Evolutionary conservation across 164 flowering plant species (phyloP), one percentile per base, ranked within the genome.

Genomic region (Santalum album): DNA sequence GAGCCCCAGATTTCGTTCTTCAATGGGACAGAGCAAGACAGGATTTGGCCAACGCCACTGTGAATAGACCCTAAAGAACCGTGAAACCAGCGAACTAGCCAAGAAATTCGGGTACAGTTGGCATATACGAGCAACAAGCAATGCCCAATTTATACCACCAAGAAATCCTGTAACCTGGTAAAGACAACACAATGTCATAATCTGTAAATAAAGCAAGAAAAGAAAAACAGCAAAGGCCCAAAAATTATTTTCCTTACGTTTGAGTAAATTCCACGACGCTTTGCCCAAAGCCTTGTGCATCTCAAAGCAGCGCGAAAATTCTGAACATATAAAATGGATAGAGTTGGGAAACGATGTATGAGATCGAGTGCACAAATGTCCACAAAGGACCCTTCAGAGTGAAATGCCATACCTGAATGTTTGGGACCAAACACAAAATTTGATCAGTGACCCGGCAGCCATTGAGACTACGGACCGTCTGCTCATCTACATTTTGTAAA

Each of bases 361-460:
- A n/a, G n/a, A n/a, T n/a, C n/a, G n/a, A n/a, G n/a, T n/a, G n/a
- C n/a, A n/a, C n/a, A n/a, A n/a, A n/a, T n/a, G n/a, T n/a, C n/a
- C n/a, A n/a, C n/a, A n/a, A n/a, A n/a, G n/a, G n/a, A 7, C 17
- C 39, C 18, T 1, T 1, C 9, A n/a, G 10, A 51, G 49, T 11
- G 42, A 55, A 58, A 9, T 10, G 27, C 9, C 25, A 9, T 12
- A 90, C 97, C 89, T 87, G 81, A 73, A 87, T 79, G 73, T 83
- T 90, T 45, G 97, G 97, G 51, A 90, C 95, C 69, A 87, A 64
- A 17, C 78, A 80, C 71, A 90, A 58, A 40, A 90, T 83, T 54
- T 80, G 87, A 61, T 90, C 97, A 54, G 96, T 83, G 27, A 90
- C 97, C 66, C 94, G 68, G 59, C 97, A 90, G 25, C 96, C 97